Base-by-base conservation (phyloP, 805 yeast genomes). In the Monosporozyma siamensis region DNA sequence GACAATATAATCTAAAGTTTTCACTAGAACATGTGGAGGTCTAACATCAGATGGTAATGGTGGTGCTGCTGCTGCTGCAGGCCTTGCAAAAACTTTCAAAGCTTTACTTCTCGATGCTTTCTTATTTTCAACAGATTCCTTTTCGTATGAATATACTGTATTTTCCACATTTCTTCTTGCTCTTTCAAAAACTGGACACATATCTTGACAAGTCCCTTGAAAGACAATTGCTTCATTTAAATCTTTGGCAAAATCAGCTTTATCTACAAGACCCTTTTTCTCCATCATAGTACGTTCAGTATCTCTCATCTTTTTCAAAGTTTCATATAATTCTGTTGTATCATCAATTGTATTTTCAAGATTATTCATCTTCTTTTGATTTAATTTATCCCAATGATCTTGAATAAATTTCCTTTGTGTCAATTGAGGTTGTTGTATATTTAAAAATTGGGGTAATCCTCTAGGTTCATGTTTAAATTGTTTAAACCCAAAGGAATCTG, bases 31-130 rank as follows among this genome's bases (percentile, higher is more conserved):
- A 42, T 72, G 74, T 0, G 99, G 98, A 1, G 98, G 95, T 47
- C 99, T 71, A 3, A 92, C 99, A 59, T 92, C 98, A 1, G 97
- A 87, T 0, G 98, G 99, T 44, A 92, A 67, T 3, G 97, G 95
- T 2, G 97, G 97, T 1, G 96, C 95, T 52, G 92, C 96, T 6
- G 97, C 98, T 0, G 97, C 97, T 14, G 95, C 95, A 0, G 99
- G 97, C 52, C 99, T 71, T 18, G 95, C 83, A 58, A 92, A 92
- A 1, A 95, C 94, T 63, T 92, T 92, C 6, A 92, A 75, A 0
- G 97, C 95, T 36, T 69, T 66, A 0, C 55, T 55, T 23, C 74
- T 59, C 0, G 85, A 71, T 5, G 87, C 81, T 47, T 66, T 71
- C 4, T 77, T 77, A 3, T 77, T 69, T 0, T 66, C 65, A 1